Conservation (phyloP, 2,329 filamentous ascomycete species). For the Fusarium scirpi region DNA sequence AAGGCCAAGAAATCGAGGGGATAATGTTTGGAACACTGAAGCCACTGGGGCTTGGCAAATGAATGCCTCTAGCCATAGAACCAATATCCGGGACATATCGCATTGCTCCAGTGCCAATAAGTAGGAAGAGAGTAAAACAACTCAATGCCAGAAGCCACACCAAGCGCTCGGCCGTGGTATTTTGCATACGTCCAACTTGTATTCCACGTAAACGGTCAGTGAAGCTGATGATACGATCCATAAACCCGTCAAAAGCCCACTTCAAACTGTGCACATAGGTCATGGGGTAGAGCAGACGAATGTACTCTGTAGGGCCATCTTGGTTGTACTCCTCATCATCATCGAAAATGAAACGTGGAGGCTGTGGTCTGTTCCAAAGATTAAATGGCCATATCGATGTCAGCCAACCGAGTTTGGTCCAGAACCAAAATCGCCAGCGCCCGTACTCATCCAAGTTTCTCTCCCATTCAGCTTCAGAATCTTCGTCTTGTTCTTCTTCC, state of each 20-base stretch:
- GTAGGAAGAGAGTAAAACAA: conserved; percentile 6
- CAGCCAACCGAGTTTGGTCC: conserved; percentile 40
- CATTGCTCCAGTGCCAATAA: neutral
- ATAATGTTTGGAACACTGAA: conserved; percentile 43
- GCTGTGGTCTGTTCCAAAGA: neutral
- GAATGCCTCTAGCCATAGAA: conserved; percentile 8
- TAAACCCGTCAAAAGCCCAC: conserved; percentile 41
- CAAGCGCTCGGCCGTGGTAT: neutral
- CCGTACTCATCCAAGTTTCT: neutral
- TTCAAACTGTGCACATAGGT: conserved; percentile 48
- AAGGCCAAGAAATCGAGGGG: conserved; percentile 48
- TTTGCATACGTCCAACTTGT: neutral
- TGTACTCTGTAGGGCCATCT: conserved; percentile 37
- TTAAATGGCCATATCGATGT: conserved; percentile 39
- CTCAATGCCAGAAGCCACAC: conserved; percentile 3
- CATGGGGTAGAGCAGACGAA: conserved; percentile 49
- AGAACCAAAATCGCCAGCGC: conserved; percentile 37
- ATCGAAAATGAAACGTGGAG: neutral
- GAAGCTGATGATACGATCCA: conserved; percentile 36
- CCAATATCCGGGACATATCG: conserved; percentile 4
- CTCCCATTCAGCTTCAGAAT: neutral
- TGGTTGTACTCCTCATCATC: conserved; percentile 17
- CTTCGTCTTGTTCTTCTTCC: neutral
- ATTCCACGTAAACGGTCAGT: conserved; percentile 30
- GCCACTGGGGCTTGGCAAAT: conserved; percentile 27